Evolutionary conservation across 2,329 filamentous ascomycete genomes (phyloP), one percentile per base, ranked within the genome.

Genomic region (Cordyceps cicadae): DNA sequence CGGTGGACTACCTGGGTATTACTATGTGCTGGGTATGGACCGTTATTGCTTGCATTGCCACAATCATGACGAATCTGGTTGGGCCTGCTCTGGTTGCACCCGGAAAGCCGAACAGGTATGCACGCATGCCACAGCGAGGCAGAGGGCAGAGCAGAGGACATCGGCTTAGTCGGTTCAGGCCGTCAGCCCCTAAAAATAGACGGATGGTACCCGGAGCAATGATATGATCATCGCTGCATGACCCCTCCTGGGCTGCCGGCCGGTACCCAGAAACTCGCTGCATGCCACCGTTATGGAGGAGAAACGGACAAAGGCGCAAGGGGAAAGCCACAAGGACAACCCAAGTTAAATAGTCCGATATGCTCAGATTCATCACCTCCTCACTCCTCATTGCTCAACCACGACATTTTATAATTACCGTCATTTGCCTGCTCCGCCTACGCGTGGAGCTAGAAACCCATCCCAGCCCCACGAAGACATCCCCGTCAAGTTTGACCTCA

Each of bases 381-480:
- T 1, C 39, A 19, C 29, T 55, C n/a, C 41, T 29, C 29, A 29
- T 7, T 29, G 29, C 19, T 14, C 29, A 21, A 24, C 17, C 11
- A 21, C 24, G 53, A 17, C n/a, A 50, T 24, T 8, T 50, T 50
- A 45, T 24, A 50, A 49, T 57, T 57, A 50, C 34, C 14, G 7
- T 41, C 46, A 57, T 57, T 57, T 32, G 46, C 21, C 45, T 41
- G 43, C 54, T 56, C 54, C 54, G 43, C 45, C 45, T 26, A 29
- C 45, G 50, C 54, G 54, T 41, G 54, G 45, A 57, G 54, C 54
- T 50, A 26, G 29, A 9, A 41, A 50, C n/a, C 15, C 46, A 41
- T 43, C n/a, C 15, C 46, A n/a, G 54, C 54, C 54, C 54, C 54
- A 57, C 54, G 34, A 57, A n/a, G 45, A 50, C 53, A 50, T 57